Evolutionary conservation across 1,139 yeast species (phyloP), one percentile per base, ranked within the genome.

Genomic region (Blastobotrys buckinghamii): DNA sequence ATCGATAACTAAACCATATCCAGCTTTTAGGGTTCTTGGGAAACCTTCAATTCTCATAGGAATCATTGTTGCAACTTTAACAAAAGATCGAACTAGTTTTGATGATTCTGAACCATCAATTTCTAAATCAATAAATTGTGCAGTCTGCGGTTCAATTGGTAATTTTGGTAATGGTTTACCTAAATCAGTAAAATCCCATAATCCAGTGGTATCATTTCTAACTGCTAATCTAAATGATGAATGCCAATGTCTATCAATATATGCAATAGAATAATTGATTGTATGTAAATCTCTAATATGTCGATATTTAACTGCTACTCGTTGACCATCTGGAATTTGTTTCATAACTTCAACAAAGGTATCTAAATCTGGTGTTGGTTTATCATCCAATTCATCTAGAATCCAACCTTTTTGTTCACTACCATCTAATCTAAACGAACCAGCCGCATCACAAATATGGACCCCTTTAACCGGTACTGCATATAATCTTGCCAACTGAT

Each of bases 381-480:
- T 74, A 57, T 85, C 86, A 64, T 89, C 92, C 22, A 90, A 73
- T 4, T 87, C 75, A 58, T 86, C 94, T 39, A 90, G 68, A 8
- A 89, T 69, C 89, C 95, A 88, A 22, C 84, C 84, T 35, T 76
- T 73, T 34, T 58, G 54, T 45, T 65, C 68, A 29, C 56, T 55
- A 17, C 60, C 59, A 38, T 82, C 81, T 44, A 84, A 69, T 51
- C 77, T 79, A 67, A 88, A 88, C 0, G 94, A 83, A 0, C 94
- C 94, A 2, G 84, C 73, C 0, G 95, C 88, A 56, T 84, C 80
- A 57, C 85, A 82, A 42, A 87, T 75, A 61, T 79, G 88, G 0
- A 89, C 95, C 35, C 97, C 97, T 55, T 72, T 76, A 5, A 85
- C 90, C 0, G 96, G 94, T 39, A 88, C 76, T 44, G 94, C 87